phyloP scores from a whole-genome alignment of 306 rosid species.

The Pterocarpus macrocarpus region DNA sequence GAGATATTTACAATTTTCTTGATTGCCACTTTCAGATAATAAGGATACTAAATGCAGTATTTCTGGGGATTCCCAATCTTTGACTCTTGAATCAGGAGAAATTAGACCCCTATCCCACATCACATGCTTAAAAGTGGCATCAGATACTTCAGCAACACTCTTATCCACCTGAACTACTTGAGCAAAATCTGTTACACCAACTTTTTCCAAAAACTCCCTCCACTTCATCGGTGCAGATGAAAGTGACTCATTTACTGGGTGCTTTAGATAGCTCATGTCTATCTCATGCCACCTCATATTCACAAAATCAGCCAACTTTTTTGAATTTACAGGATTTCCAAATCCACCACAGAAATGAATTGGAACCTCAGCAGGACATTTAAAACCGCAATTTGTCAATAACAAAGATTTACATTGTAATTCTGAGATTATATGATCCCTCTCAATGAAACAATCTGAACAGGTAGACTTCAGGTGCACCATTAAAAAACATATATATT shows the following conservation, averaged over 20 bases:
- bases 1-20: conserved; percentile 70
- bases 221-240: conserved; percentile 66
- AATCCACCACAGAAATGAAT: conserved; percentile 82
- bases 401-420: conserved; percentile 64
- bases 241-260: conserved; percentile 70
- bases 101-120: conserved; percentile 68
- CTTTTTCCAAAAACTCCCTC: conserved; percentile 84
- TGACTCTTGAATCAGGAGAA: conserved; percentile 67
- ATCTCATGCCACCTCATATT: conserved; percentile 84
- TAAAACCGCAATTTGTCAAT: conserved; percentile 81
- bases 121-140: conserved; percentile 52
- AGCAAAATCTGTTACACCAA: conserved; percentile 83
- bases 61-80: conserved; percentile 92
- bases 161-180: conserved; percentile 74
- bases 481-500: conserved; percentile 86
- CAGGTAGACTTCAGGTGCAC: conserved; percentile 80
- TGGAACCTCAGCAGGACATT: conserved; percentile 70
- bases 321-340: conserved; percentile 75
- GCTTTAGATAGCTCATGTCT: conserved; percentile 73
- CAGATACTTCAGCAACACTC: conserved; percentile 61
- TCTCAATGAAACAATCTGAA: conserved; percentile 68
- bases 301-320: conserved; percentile 65
- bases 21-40: conserved; percentile 65
- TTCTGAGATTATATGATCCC: conserved; percentile 72
- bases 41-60: conserved; percentile 65